Percentiles rank a stretch among this genome's conserved stretches.
phyloP scores from a whole-genome alignment of 2,329 filamentous ascomycete species.

The Colletotrichum phormii region DNA sequence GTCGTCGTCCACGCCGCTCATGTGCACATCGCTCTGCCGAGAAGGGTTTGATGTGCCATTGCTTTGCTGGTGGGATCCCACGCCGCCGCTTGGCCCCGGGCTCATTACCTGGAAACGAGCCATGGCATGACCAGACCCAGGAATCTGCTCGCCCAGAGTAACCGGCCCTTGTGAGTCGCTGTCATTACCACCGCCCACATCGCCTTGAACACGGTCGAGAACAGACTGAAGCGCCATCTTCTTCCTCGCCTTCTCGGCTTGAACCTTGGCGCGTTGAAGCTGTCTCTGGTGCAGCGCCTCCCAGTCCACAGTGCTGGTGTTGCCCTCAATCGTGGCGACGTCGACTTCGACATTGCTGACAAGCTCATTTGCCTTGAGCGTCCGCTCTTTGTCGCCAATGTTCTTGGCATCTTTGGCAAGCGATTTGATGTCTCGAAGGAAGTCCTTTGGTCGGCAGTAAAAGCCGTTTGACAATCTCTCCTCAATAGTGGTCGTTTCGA shows the following conservation, averaged over 20 bases:
- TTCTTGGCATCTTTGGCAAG: conserved; percentile 87
- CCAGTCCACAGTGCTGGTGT: conserved; percentile 78
- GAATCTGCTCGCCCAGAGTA: conserved; percentile 73
- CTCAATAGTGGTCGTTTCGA: conserved; percentile 93
- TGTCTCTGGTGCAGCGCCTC: conserved; percentile 84
- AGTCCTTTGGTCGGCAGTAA: conserved; percentile 91
- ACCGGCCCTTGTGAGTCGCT: conserved; percentile 68
- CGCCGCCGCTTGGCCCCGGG: conserved; percentile 68
- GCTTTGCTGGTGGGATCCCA: conserved; percentile 55
- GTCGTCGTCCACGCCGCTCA: conserved; percentile 67
- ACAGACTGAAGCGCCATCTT: conserved; percentile 70
- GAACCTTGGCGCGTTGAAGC: conserved; percentile 70
- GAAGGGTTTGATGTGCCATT: conserved; percentile 68
- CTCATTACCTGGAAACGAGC: conserved; percentile 67
- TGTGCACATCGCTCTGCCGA: conserved; percentile 67
- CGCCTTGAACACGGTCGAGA: conserved; percentile 61
- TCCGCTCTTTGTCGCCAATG: conserved; percentile 83
- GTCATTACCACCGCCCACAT: conserved; percentile 62
- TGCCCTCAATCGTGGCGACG: conserved; percentile 79
- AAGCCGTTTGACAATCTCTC: conserved; percentile 97
- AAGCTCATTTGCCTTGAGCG: conserved; percentile 90
- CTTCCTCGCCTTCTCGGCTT: conserved; percentile 71
- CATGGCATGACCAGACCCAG: conserved; percentile 62
- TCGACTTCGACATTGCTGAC: conserved; percentile 95
- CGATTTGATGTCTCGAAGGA: conserved; percentile 86